Evolutionary conservation across 1,284 basidiomycete species (phyloP).

Genomic region (Trichosporon ovoides): DNA sequence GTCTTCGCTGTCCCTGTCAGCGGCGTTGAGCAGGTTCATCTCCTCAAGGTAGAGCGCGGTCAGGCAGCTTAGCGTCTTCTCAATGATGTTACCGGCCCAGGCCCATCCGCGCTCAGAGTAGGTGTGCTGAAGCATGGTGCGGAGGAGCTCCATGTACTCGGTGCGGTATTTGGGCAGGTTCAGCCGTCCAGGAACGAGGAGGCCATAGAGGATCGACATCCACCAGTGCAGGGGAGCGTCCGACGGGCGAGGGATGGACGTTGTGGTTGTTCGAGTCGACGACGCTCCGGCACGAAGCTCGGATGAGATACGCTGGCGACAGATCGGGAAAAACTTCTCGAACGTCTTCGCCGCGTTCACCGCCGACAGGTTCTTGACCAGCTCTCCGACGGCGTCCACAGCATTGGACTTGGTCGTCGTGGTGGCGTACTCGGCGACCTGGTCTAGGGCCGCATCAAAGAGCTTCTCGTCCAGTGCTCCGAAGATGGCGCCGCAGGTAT

Average conservation of each 20-base stretch:
- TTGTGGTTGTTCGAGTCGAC: slow-evolving; percentile 81
- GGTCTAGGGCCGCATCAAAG: slow-evolving; percentile 77
- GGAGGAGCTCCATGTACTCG: slow-evolving; percentile 58
- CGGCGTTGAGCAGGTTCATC: slow-evolving; percentile 73
- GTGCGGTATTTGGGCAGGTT: slow-evolving; percentile 26
- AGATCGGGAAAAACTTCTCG: slow-evolving; percentile 73
- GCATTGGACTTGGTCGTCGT: slow-evolving; percentile 81
- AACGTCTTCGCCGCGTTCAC: slow-evolving; percentile 72
- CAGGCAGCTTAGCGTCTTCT: slow-evolving; percentile 70
- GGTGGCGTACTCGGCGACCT: slow-evolving; percentile 71
- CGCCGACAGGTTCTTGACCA: slow-evolving; percentile 79
- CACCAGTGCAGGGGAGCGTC: slow-evolving; percentile 93
- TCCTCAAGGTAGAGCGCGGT: slow-evolving; percentile 75
- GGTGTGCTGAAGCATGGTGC: slow-evolving; percentile 68
- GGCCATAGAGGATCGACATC: slow-evolving; percentile 40
- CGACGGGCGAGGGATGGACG: slow-evolving; percentile 71
- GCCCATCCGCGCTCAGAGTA: slow-evolving; percentile 87
- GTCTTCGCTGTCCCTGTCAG: slow-evolving; percentile 75
- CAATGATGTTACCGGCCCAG: slow-evolving; percentile 71
- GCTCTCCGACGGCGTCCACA: slow-evolving; percentile 81
- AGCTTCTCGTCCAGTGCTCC: slow-evolving; percentile 80
- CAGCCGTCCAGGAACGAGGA: slow-evolving; percentile 36
- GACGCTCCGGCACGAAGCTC: slow-evolving; percentile 90
- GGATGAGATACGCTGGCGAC: slow-evolving; percentile 70
- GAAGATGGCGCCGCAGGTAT: slow-evolving; percentile 60